These are phyloP conservation scores for Mycena indigotica DNA, from an alignment of 768 basidiomycete genomes.

Conservation along the genomic window DNA sequence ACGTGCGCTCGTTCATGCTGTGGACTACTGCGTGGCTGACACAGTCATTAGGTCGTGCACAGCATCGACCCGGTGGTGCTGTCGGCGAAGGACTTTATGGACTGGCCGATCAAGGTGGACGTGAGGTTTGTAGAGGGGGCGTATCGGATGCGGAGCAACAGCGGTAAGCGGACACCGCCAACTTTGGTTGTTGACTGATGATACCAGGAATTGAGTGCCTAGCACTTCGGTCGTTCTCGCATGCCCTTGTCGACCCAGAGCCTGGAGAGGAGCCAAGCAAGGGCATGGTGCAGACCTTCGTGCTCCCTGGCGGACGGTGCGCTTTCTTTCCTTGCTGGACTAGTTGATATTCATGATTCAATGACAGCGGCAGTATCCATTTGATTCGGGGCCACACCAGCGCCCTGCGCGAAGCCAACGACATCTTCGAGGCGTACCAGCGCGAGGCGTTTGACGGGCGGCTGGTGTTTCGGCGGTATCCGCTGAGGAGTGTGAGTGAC, in stretches of 20 bases:
- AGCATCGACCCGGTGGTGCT: conserved; percentile 32
- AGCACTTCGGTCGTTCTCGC: conserved; percentile 25
- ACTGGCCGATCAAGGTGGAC: neutral
- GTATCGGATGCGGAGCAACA: conserved; percentile 7
- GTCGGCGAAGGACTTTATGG: conserved; percentile 23
- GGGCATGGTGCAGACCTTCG: conserved; percentile 48
- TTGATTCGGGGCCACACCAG: conserved; percentile 48
- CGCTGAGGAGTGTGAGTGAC: conserved; percentile 60
- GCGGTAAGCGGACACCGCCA: conserved; percentile 36
- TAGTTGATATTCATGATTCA: neutral
- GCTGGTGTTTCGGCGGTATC: conserved; percentile 71
- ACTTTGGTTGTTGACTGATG: neutral
- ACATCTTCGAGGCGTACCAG: conserved; percentile 69
- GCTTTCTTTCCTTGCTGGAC: conserved; percentile 8
- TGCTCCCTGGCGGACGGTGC: conserved; percentile 51
- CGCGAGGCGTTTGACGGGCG: conserved; percentile 56
- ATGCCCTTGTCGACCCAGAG: too few species aligned
- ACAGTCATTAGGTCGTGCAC: conserved; percentile 32
- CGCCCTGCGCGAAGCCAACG: conserved; percentile 51
- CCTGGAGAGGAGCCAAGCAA: too few species aligned
- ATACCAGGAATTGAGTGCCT: conserved; percentile 34
- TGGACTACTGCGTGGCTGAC: too few species aligned
- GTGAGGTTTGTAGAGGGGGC: conserved; percentile 5
- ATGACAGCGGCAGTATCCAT: conserved; percentile 62
- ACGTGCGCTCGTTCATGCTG: too few species aligned